Evolutionary conservation across 192 early-diverging fungal genomes (phyloP), one percentile per base, ranked within the genome.

Genomic region (Gryganskiella cystojenkinii): DNA sequence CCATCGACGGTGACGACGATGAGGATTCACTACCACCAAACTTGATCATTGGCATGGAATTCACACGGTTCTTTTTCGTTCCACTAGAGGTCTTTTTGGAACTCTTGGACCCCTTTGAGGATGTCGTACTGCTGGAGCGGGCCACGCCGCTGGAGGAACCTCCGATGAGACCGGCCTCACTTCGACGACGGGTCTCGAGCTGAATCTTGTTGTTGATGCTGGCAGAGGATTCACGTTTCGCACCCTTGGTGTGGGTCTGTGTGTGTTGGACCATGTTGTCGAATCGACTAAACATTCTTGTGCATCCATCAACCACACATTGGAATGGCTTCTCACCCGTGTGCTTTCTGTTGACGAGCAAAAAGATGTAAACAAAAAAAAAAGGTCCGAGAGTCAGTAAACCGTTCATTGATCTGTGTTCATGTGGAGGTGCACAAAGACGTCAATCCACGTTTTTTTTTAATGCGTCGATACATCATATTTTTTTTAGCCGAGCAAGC

Each of bases 231-330:
- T 78, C 74, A 2, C 74, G 74, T 3, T 65, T 58, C 5, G 74
- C 30, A 6, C 74, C 74, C 19, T 78, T 78, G n/a, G 74, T 80
- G 70, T 93, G 91, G 34, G 89, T 93, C 50, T 91, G 90, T 9
- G 90, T 91, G 47, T 93, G 91, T 63, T 93, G 91, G 83, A 93
- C 90, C 91, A 93, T 93, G 47, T 93, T 93, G 67, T 93, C 91
- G 56, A 90, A 93, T 33, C 91, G 84, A 81, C 89, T 91, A 58
- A 93, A 93, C 71, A 85, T 82, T 54, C 89, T 87, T 73, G 81
- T 78, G 69, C 91, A 93, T 47, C 79, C 84, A 31, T 88, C 83
- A 3, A 90, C 84, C 15, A 93, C 81, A 57, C 91, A 93, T 71
- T 87, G 83, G 82, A 91, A 93, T 19, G 91, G 91, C 81, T 93